phyloP scores from a whole-genome alignment of 1,139 yeast species.

The Martiniozyma asiatica region DNA sequence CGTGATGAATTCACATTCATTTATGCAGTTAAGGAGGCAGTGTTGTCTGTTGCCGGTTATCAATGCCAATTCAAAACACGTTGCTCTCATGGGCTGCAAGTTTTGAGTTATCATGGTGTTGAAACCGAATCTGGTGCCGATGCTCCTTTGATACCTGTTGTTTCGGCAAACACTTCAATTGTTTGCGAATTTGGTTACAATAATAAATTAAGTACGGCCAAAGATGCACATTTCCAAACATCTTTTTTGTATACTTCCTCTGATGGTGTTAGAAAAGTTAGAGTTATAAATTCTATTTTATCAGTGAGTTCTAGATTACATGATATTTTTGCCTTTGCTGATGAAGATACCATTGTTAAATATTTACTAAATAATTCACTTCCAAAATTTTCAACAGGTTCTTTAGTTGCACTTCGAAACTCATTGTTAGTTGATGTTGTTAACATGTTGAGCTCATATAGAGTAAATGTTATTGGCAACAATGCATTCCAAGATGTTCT shows the following conservation, averaged over 20 bases:
- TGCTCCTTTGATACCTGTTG: constrained; percentile 64
- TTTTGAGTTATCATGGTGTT: constrained; percentile 68
- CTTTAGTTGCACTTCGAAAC: constrained; percentile 46
- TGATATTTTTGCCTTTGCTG: constrained; percentile 73
- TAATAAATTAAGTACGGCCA: constrained; percentile 56
- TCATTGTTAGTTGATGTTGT: constrained; percentile 54
- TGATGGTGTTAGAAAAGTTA: constrained; percentile 66
- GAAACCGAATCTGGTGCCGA: too few species aligned
- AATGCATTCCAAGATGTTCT: constrained; percentile 50
- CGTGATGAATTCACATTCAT: constrained; percentile 61
- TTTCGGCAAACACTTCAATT: constrained; percentile 54
- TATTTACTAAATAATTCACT: constrained; percentile 66
- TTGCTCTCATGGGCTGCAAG: constrained; percentile 81
- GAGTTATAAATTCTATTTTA: constrained; percentile 73
- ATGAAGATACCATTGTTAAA: constrained; percentile 66
- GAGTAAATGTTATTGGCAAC: constrained; percentile 42
- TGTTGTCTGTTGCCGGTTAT: constrained; percentile 45
- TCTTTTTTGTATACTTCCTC: constrained; percentile 76
- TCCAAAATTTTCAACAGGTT: constrained; percentile 43
- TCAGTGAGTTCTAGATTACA: constrained; percentile 67
- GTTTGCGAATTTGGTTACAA: constrained; percentile 70
- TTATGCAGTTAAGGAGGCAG: constrained; percentile 42
- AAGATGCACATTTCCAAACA: constrained; percentile 84
- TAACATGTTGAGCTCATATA: constrained; percentile 67
- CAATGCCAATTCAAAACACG: constrained; percentile 80